Conservation (phyloP, 305 asterid species). For the Lippia alba region DNA sequence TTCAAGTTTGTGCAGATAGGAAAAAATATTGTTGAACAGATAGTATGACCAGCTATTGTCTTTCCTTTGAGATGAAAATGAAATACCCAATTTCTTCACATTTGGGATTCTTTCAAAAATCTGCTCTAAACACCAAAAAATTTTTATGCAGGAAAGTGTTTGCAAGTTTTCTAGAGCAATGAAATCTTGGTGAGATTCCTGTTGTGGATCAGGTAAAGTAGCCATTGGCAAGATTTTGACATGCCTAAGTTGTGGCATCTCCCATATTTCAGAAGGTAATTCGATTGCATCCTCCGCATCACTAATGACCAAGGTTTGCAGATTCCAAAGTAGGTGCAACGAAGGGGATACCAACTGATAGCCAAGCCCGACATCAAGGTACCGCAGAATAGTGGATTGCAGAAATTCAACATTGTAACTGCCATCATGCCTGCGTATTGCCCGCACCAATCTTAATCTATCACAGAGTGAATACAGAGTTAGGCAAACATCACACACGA, state of each 20-base stretch:
- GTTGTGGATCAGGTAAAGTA: no score
- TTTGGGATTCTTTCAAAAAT: background rate
- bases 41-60: background rate
- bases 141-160: no score
- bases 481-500: background rate
- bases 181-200: no score
- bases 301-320: background rate
- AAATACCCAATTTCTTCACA: background rate
- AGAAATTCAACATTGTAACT: background rate
- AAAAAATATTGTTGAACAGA: background rate
- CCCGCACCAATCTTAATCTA: background rate
- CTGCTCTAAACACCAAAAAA: no score
- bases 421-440: background rate
- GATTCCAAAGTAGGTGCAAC: slow-evolving; percentile 4
- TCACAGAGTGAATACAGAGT: background rate
- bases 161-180: no score
- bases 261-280: background rate
- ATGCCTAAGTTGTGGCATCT: slow-evolving; percentile 10
- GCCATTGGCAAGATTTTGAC: no score
- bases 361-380: background rate
- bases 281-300: background rate
- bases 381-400: background rate
- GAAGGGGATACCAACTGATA: background rate
- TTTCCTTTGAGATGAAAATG: no score
- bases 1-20: background rate